Evolutionary conservation across 306 rosid species (phyloP), one percentile per base, ranked within the genome.

Genomic region (Acacia confusa): DNA sequence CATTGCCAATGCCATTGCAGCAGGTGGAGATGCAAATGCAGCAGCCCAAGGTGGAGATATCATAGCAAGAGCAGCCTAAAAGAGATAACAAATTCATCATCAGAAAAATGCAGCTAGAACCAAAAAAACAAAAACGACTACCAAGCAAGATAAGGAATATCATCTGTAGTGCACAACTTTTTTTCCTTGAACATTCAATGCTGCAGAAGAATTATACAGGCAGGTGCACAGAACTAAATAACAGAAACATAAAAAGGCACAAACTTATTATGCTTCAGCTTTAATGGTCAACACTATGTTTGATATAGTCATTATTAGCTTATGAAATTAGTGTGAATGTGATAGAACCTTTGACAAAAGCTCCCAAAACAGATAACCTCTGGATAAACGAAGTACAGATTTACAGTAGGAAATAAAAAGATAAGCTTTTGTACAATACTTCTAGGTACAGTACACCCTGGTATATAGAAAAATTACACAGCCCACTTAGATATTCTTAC

Each of bases 1-100:
- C 99, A 95, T 95, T 82, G 99, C 97, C 88, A 95, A 90, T 82
- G 99, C 99, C 99, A 95, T 89, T 63, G 99, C 92, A 71, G 99
- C 90, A 78, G 99, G 99, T 60, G 99, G 99, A 27, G 99, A 93
- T 78, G 99, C 97, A 88, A 95, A 95, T 76, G 98, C 98, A 82
- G 97, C 99, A 85, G 99, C 99, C 99, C 99, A 95, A 81, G 90
- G 85, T 68, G 98, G 97, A 85, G 99, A 82, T 77, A 93, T 87
- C 99, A 95, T 85, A 64, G 93, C 92, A 45, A 89, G 92, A 85
- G 98, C 91, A 81, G 97, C 97, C 99, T 95, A 83, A 88, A 87
- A 89, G 70, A 82, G 73, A 84, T 58, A 70, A 41, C 65, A 77
- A 53, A 78, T 52, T 45, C 81, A 80, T 43, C 44, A 43, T 32